A percentile compares a stretch with the other conserved stretches of the same genome.
These are phyloP conservation scores for Solanum sitiens DNA, from an alignment of 257 asterid genomes.

Conservation along the genomic window DNA sequence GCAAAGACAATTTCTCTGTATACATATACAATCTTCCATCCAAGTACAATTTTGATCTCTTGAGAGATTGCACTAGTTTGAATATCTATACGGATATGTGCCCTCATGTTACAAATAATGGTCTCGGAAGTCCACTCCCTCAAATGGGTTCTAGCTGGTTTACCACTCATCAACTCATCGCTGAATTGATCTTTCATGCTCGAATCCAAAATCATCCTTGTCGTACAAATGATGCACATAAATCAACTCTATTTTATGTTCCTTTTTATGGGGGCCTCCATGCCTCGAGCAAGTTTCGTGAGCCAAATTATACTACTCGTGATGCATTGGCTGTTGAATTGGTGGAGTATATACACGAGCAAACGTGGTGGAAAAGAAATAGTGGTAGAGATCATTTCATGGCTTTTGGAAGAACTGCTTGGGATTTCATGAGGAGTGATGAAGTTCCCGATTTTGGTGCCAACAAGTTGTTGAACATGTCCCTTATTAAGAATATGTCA, in stretches of 20 bases:
- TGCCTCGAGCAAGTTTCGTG: background rate
- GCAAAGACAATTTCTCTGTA: background rate
- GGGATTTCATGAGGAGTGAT: background rate
- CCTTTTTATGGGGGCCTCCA: slow-evolving; percentile 1
- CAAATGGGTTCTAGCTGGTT: background rate
- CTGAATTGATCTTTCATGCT: background rate
- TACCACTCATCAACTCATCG: background rate
- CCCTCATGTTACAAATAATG: slow-evolving; percentile 1
- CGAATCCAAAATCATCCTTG: background rate
- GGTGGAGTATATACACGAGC: background rate
- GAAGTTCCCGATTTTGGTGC: background rate
- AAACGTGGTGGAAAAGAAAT: background rate
- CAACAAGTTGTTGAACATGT: background rate
- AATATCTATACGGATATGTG: slow-evolving; percentile 1
- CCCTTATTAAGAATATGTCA: background rate
- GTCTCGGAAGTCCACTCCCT: background rate
- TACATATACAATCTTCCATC: background rate
- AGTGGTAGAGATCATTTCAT: background rate
- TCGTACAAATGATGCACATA: background rate
- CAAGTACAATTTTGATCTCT: background rate
- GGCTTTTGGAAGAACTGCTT: slow-evolving; percentile 1
- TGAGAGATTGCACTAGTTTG: background rate
- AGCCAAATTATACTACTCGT: background rate
- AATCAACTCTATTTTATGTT: background rate
- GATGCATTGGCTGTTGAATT: background rate